Evolutionary conservation across 345 rosid species (phyloP), one percentile per base, ranked within the genome.

Genomic region (Gossypium australe): DNA sequence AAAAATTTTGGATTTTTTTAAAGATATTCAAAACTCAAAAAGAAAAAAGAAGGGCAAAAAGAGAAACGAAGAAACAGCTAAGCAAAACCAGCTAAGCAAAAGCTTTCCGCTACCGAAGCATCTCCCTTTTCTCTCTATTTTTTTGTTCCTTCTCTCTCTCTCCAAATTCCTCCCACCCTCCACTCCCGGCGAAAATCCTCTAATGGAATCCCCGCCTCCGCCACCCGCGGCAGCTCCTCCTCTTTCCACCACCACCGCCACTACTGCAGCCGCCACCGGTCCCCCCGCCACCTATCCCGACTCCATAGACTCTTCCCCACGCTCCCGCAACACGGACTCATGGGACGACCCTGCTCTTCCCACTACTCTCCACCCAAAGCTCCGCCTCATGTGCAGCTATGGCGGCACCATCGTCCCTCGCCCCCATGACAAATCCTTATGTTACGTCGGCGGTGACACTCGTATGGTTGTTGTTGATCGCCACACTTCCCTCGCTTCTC

Each of bases 371-470:
- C 77, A 74, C 47, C 71, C 91, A 17, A 90, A 91, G 81, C 91
- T 93, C 76, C 95, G 98, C 3, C 89, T 93, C 71, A 93, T 93
- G 97, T 91, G 98, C 78, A 91, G 97, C 73, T 91, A 90, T 76
- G 98, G 95, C 27, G 98, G 97, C 18, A 93, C 89, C 58, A 93
- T 93, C 79, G 87, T 91, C 14, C 98, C 98, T 25, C 91, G 98
- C 1, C 97, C 98, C 1, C 97, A 93, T 76, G 95, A 93, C 75
- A 93, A 93, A 85, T 85, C 87, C 9, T 85, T 93, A 43, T 93
- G 95, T 76, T 93, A 91, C 82, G 85, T 90, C 48, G 97, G 97
- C 74, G 98, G 98, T 11, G 94, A 93, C 75, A 94, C 92, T 57
- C 97, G 97, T 69, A 88, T 94, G 88, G 78, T 94, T 17, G 97